Conservation (phyloP, 148 eudicot genomes). For the Vaccinium vitisidaea region DNA sequence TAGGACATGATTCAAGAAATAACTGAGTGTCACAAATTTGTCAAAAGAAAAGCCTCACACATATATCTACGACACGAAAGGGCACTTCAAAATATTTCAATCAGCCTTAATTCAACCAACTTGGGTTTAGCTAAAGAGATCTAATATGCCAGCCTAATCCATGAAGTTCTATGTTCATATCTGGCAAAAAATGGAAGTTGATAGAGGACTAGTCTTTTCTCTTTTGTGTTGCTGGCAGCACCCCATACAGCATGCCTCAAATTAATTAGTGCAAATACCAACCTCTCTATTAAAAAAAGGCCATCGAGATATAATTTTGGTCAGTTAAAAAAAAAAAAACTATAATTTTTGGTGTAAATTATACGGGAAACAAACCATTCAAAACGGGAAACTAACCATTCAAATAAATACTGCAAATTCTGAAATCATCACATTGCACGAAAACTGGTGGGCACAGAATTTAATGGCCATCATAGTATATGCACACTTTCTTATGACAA, state of each 20-base stretch:
- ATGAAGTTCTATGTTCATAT: background rate
- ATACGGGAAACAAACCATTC: background rate
- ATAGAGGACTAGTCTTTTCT: background rate
- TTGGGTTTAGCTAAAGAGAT: background rate
- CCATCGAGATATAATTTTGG: background rate
- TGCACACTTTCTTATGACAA: background rate
- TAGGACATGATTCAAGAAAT: background rate
- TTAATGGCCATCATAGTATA: background rate
- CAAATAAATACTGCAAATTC: background rate
- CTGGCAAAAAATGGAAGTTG: background rate
- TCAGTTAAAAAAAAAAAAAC: no score
- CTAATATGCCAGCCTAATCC: background rate
- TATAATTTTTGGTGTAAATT: background rate
- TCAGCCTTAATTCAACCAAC: background rate
- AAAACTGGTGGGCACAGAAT: background rate
- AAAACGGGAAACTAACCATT: background rate
- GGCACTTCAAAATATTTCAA: background rate
- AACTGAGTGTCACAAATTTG: background rate
- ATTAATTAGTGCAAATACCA: background rate
- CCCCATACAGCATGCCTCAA: background rate
- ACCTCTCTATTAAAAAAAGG: background rate
- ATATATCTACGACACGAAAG: constrained; percentile 1
- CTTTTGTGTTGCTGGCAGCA: background rate
- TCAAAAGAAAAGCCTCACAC: background rate
- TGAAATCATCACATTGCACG: background rate